Base-by-base conservation (phyloP, 768 basidiomycete species). In the Cystobasidium tubakii region DNA sequence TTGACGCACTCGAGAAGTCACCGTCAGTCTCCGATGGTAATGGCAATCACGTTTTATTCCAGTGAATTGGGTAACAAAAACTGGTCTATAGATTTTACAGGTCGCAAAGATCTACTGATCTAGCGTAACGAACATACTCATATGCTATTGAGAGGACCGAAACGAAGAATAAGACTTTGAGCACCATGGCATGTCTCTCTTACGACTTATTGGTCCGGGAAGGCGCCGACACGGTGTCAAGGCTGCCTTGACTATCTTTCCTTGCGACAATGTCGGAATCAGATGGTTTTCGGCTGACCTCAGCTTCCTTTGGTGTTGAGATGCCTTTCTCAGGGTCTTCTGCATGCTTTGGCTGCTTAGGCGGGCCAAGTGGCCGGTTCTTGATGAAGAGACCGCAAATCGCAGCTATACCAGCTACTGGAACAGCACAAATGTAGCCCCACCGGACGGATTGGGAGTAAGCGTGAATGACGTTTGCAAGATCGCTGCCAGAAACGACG, bases 361-460 rank as follows among this genome's bases (percentile, higher is more conserved):
- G 63, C 13, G 63, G 63, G 19, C 63, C 63, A 12, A 71, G 69
- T 6, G 69, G 69, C 1, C 69, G 69, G 29, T 71, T 71, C 55
- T 71, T 71, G 69, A 71, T 60, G 55, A 71, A 71, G 31, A 71
- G 1, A 17, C 17, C 69, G 55, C 69, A 71, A 7, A 62, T 21
- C 15, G 44, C 29, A 10, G 54, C 69, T 23, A 42, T 29, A 13
- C 25, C 55, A 7, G 69, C 69, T 12, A 71, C 29, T n/a, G 69
- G 69, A 12, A 71, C 34, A 6, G 33, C 33, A 39, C 36, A 42
- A 25, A 71, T 60, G 39, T 71, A 71, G 12, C 46, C 36, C 31
- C 43, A 71, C 29, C 39, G 13, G 2, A 71, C 31, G 2, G 69
- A 31, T 27, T 71, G 50, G 2, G 54, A 29, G 27, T 71, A 71